Conservation (phyloP, 495 filamentous ascomycete species). For the Penicillium riverlandense region DNA sequence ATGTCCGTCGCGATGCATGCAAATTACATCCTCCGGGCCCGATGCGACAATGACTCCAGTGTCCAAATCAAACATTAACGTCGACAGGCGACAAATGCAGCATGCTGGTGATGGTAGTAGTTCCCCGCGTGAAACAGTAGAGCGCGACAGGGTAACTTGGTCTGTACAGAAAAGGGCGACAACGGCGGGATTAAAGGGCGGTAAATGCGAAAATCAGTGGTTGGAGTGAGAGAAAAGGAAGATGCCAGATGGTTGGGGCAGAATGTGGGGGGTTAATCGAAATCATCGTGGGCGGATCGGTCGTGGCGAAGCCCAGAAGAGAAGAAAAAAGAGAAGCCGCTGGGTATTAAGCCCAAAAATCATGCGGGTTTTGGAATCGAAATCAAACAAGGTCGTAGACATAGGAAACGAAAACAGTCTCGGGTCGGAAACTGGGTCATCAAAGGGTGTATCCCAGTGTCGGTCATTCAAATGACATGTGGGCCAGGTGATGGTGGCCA, state of each 20-base stretch:
- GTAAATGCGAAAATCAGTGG: conserved; percentile 14
- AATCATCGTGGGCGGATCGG: not conserved
- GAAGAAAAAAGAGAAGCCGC: not conserved
- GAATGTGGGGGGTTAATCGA: not conserved
- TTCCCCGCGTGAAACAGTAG: not conserved
- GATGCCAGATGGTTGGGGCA: conserved; percentile 14
- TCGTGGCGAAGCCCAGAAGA: not conserved
- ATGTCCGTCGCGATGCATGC: conserved; percentile 13
- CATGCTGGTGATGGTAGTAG: no score
- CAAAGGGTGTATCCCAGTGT: conserved; percentile 3
- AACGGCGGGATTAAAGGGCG: conserved; percentile 30
- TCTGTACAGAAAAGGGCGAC: conserved; percentile 28
- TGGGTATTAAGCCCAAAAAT: conserved; percentile 10
- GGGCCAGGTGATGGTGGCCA: not conserved
- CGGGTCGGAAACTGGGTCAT: conserved; percentile 9
- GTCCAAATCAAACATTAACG: not conserved
- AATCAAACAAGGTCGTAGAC: conserved; percentile 18
- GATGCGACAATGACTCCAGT: conserved; percentile 4
- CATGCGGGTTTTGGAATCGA: conserved; percentile 6
- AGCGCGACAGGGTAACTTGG: conserved; percentile 8
- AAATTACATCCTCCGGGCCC: conserved; percentile 4
- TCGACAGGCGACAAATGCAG: no score
- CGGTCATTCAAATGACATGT: conserved; percentile 1
- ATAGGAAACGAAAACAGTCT: conserved; percentile 22
- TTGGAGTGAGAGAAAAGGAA: conserved; percentile 18